Conservation (phyloP, 1,139 yeast species). For the Pichia sp. region DNA sequence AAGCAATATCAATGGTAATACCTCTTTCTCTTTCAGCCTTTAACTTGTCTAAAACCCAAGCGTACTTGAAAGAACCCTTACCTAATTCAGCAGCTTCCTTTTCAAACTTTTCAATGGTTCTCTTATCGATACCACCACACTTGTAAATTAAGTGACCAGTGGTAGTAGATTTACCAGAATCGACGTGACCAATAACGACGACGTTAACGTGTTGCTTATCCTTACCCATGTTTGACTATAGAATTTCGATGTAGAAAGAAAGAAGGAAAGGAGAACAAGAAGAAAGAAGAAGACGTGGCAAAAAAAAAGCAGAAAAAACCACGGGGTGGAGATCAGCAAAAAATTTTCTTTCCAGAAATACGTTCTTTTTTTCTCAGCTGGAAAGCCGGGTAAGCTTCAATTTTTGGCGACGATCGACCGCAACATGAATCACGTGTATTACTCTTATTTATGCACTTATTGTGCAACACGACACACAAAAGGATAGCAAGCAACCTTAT, state of each 20-base stretch:
- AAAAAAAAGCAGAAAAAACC: not conserved
- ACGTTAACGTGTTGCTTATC: constrained; percentile 97
- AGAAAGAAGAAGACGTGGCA: not conserved
- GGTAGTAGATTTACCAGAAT: constrained; percentile 96
- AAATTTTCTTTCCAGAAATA: not conserved
- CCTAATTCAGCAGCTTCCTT: constrained; percentile 98
- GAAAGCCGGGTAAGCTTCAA: not conserved
- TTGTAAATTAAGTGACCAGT: constrained; percentile 98
- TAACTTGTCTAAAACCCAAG: constrained; percentile 91
- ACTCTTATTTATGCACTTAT: too few species aligned
- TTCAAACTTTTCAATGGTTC: constrained; percentile 98
- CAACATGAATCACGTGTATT: not conserved
- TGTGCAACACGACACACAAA: too few species aligned
- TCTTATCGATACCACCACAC: constrained; percentile 76
- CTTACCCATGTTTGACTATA: constrained; percentile 43
- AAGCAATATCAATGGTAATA: too few species aligned
- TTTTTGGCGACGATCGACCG: not conserved
- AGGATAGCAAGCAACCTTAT: not conserved
- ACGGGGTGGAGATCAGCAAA: not conserved
- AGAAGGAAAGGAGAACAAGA: not conserved
- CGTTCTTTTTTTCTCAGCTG: not conserved
- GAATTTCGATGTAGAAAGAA: constrained; percentile 1
- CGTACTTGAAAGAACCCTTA: constrained; percentile 98
- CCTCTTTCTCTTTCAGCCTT: too few species aligned
- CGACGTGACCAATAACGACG: constrained; percentile 99